These are phyloP conservation scores for Peterozyma toletana DNA, from an alignment of 805 yeast species.

Conservation along the genomic window DNA sequence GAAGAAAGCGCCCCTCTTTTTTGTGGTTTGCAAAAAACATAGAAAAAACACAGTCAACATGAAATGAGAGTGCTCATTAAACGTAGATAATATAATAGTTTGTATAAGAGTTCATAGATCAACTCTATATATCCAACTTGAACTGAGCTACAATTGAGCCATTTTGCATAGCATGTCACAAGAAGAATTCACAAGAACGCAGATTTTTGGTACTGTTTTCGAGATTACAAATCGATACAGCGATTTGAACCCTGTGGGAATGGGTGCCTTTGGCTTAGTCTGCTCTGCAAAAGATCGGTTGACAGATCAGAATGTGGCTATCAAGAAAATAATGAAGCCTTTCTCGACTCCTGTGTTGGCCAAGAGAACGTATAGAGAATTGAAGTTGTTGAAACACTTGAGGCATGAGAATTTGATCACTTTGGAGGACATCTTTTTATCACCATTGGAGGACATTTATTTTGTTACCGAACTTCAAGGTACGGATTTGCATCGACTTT, in stretches of 20 bases:
- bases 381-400: slow-evolving; percentile 85
- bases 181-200: slow-evolving; percentile 57
- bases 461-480: slow-evolving; percentile 97
- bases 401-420: slow-evolving; percentile 93
- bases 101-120: too few species aligned
- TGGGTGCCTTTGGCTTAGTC: slow-evolving; percentile 99
- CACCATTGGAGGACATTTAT: slow-evolving; percentile 92
- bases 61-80: too few species aligned
- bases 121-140: too few species aligned
- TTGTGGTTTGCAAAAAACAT: too few species aligned
- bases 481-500: slow-evolving; percentile 86
- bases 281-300: slow-evolving; percentile 92
- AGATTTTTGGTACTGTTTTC: slow-evolving; percentile 91
- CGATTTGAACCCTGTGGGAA: slow-evolving; percentile 94
- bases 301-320: slow-evolving; percentile 91
- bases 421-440: slow-evolving; percentile 85
- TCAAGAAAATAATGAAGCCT: slow-evolving; percentile 96
- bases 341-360: slow-evolving; percentile 92
- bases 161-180: slow-evolving; percentile 19
- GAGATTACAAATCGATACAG: slow-evolving; percentile 87
- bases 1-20: too few species aligned
- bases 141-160: too few species aligned
- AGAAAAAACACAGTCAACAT: too few species aligned
- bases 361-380: slow-evolving; percentile 92
- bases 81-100: too few species aligned